Evolutionary conservation across 2,329 filamentous ascomycete species (phyloP), one percentile per base, ranked within the genome.

Genomic region (Didymella sp.): DNA sequence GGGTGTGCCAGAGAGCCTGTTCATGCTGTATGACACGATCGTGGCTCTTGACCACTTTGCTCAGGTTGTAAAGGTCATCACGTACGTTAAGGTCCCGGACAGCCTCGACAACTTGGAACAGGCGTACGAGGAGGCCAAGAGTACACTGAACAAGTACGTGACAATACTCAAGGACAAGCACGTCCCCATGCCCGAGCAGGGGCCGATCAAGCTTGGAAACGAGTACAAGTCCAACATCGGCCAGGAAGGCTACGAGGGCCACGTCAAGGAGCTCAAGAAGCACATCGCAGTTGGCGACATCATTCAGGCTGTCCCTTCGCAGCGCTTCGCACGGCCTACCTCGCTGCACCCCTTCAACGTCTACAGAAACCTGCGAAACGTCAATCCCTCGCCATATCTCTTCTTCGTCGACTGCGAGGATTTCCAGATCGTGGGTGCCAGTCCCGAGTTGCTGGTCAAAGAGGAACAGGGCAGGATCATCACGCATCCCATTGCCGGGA

Each of bases 1-100:
- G 21, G 81, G 89, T 58, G 91, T 98, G 38, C 95, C 95, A 0
- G 95, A 99, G 82, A 93, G 91, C 57, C 82, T 98, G 27, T 98
- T 99, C 76, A 98, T 98, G 91, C 84, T 99, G 13, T 98, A 92
- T 76, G 91, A 98, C 75, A 97, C 94, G 37, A 89, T 98, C 58
- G 84, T 99, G 25, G 93, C 93, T 9, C 92, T 98, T 71, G 95
- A 99, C 73, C 89, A 96, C 71, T 97, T 98, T 80, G 96, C 87
- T 77, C 92, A 94, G 72, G 87, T 93, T 52, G 88, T 96, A 78
- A 96, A 96, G 78, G 89, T 98, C 70, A 91, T 98, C 63, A 96
- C 92, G 31, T 97, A 97, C 76, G 82, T 98, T 58, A 84, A 86
- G 58, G 85, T 96, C 17, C 88, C 76, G 7, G 79, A 80, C 6